Base-by-base conservation (phyloP, 495 filamentous ascomycete genomes). In the Rhypophila decipiens region DNA sequence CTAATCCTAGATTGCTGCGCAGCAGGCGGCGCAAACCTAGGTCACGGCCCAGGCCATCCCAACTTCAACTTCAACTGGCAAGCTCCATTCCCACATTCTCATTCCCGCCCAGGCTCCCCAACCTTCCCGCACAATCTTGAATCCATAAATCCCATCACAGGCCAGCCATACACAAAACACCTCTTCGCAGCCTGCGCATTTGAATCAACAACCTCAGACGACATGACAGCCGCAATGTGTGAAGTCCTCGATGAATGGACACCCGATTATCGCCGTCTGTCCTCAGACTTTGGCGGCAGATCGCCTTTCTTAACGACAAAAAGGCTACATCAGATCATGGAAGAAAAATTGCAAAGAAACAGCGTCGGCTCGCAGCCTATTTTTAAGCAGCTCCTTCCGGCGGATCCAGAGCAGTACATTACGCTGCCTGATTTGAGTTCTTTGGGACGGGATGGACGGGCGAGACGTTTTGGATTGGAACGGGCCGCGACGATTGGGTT, bases 1-100 rank as follows among this genome's bases (percentile, higher is more conserved):
- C 51, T 66, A 18, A 42, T 66, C 19, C 59, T 66, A 42, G 63
- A 66, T 53, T 64, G 63, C 55, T 66, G 63, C 55, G 59, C 61
- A 0, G 63, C 61, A 10, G 62, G 62, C 44, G 60, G 52, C 39
- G 62, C 60, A 29, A 57, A 51, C 42, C 55, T 59, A 3, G 39
- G 44, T 3, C 53, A 54, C 37, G 34, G n/a, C n/a, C n/a, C n/a
- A n/a, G n/a, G n/a, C n/a, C n/a, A n/a, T n/a, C n/a, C n/a, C n/a
- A n/a, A n/a, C n/a, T n/a, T n/a, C n/a, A n/a, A n/a, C n/a, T n/a
- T 52, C 49, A 42, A 58, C 52, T 60, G 54, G 57, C 53, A 53
- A 27, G 49, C 55, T 5, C 44, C n/a, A n/a, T n/a, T n/a, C n/a
- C n/a, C n/a, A n/a, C n/a, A n/a, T n/a, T n/a, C n/a, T n/a, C n/a